Conservation (phyloP, 2,329 filamentous ascomycete genomes). For the Fusarium torulosum region DNA sequence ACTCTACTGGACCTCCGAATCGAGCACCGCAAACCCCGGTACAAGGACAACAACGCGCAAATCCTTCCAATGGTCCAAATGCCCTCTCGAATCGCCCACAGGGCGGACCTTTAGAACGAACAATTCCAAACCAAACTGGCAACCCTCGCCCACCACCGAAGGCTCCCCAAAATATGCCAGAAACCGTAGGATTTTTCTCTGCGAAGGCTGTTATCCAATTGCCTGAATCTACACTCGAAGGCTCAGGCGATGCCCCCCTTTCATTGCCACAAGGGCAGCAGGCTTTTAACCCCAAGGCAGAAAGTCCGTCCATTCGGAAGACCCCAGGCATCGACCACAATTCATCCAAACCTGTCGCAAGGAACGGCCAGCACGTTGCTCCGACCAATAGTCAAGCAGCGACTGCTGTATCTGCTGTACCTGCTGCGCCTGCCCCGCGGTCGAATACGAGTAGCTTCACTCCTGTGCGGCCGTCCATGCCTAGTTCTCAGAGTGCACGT, state of each 20-base stretch:
- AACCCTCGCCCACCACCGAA: conserved; percentile 51
- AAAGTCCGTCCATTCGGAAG: conserved; percentile 88
- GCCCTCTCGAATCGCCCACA: conserved; percentile 43
- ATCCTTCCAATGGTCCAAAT: conserved; percentile 39
- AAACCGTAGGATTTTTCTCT: conserved; percentile 75
- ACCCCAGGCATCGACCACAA: conserved; percentile 89
- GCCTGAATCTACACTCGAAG: conserved; percentile 58
- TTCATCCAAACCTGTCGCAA: conserved; percentile 78
- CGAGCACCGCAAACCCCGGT: conserved; percentile 54
- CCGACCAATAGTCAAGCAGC: conserved; percentile 52
- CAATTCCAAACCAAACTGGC: conserved; percentile 41
- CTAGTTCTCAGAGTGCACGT: conserved; percentile 48
- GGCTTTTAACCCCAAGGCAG: conserved; percentile 78
- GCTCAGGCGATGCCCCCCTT: conserved; percentile 56
- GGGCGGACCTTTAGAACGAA: conserved; percentile 24
- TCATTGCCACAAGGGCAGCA: conserved; percentile 61
- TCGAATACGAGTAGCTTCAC: conserved; percentile 48
- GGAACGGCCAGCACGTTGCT: conserved; percentile 65
- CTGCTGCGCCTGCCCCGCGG: conserved; percentile 32
- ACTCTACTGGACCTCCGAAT: conserved; percentile 32
- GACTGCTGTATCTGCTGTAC: conserved; percentile 24
- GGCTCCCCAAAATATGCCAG: conserved; percentile 47
- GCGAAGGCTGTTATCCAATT: conserved; percentile 73
- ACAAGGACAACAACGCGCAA: conserved; percentile 45
- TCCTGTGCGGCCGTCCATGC: conserved; percentile 49